Evolutionary conservation across 1,284 basidiomycete species (phyloP).

Genomic region (Cutaneotrichosporon dermatis): DNA sequence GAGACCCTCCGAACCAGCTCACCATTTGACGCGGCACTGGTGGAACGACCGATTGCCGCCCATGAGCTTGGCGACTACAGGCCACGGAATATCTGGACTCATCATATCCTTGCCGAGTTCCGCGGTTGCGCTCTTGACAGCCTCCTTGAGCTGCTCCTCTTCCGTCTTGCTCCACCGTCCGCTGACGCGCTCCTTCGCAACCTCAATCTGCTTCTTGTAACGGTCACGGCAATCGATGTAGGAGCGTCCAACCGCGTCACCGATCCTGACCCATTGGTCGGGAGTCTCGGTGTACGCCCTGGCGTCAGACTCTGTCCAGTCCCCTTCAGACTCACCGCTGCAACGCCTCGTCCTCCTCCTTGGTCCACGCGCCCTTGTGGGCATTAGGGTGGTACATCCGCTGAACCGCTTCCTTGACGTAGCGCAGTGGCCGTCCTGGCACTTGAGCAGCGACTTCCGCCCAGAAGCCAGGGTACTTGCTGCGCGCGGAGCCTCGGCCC

Average conservation of each 20-base stretch:
- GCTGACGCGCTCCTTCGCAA: slow-evolving; percentile 13
- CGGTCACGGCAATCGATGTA: slow-evolving; percentile 39
- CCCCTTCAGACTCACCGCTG: slow-evolving; percentile 21
- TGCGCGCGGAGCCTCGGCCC: slow-evolving; percentile 18
- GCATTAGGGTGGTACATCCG: slow-evolving; percentile 37
- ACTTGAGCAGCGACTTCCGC: slow-evolving; percentile 31
- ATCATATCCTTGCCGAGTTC: slow-evolving; percentile 20
- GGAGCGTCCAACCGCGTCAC: slow-evolving; percentile 31
- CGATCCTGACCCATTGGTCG: slow-evolving; percentile 37
- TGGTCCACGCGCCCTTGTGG: slow-evolving; percentile 38
- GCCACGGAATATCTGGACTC: slow-evolving; percentile 29
- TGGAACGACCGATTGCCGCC: slow-evolving; percentile 22
- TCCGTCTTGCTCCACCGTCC: slow-evolving; percentile 28
- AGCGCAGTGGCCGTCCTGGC: slow-evolving; percentile 40
- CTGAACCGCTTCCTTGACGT: slow-evolving; percentile 36
- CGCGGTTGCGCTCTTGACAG: slow-evolving; percentile 23
- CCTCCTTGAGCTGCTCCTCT: slow-evolving; percentile 15
- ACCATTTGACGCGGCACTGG: slow-evolving; percentile 37
- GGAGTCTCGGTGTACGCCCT: slow-evolving; percentile 31
- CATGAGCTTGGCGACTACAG: slow-evolving; percentile 26
- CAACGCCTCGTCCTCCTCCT: slow-evolving; percentile 35
- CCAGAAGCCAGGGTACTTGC: slow-evolving; percentile 35
- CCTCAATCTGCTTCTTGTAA: slow-evolving; percentile 29
- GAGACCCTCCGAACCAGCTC: neutral
- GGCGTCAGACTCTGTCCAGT: neutral